Base-by-base conservation (phyloP, 2,329 filamentous ascomycete genomes). In the Hypoxylon sp. region DNA sequence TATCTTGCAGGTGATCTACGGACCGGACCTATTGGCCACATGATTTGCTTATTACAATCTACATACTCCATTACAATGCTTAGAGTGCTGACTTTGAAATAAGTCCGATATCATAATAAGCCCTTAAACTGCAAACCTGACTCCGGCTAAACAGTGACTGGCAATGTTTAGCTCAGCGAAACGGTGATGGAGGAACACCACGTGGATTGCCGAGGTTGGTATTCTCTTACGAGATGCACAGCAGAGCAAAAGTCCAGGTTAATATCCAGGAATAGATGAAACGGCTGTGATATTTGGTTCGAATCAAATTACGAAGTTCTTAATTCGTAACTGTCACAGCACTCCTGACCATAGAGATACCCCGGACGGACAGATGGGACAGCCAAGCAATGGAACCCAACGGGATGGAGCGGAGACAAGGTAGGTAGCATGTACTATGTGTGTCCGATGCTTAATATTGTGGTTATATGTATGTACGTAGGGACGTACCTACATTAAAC, bases 151-250 rank as follows among this genome's bases (percentile, higher is more conserved):
- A 47, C n/a, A 15, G 46, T 42, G 29, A 32, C 32, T 31, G 21
- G 48, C 44, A 51, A 50, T 50, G 51, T 21, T 55, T 31, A 54
- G 51, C 37, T 15, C 39, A 50, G 59, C 57, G 63, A 69, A 54
- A 69, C 58, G 54, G 60, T 61, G 31, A 6, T 54, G 32, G n/a
- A 63, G 57, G 62, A 58, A 62, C 66, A 54, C 65, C 65, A 65
- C 62, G 54, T 68, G 62, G 62, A 56, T 51, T 56, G 47, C 55
- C 62, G 54, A 63, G 65, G 50, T 55, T 46, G 42, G 37, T 32
- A 53, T 55, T 46, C 8, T 55, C 50, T 65, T 50, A 35, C 24
- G 50, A 60, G 17, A 17, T 55, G 13, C 19, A 61, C 17, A 10
- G 7, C 27, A 53, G 37, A 58, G n/a, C 31, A 54, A 50, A 39